Conservation (phyloP, 2,329 filamentous ascomycete genomes). For the Diaporthe velutina region DNA sequence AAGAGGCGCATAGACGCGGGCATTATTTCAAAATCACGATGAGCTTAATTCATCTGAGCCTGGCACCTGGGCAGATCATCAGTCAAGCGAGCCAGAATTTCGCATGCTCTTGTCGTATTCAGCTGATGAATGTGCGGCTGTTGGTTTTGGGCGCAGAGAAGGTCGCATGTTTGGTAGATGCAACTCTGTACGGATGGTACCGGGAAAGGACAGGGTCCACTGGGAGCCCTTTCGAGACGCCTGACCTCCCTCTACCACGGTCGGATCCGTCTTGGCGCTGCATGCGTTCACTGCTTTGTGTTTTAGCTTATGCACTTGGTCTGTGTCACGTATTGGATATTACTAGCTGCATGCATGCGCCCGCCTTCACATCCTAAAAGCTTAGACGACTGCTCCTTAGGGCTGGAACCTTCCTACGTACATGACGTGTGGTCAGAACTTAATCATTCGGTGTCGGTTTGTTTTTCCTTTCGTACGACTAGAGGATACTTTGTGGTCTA, state of each 20-base stretch:
- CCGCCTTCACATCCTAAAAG: slow-evolving; percentile 16
- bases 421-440: slow-evolving; percentile 8
- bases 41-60: neutral
- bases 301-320: slow-evolving; percentile 23
- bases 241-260: slow-evolving; percentile 19
- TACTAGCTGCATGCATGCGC: slow-evolving; percentile 9
- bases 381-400: slow-evolving; percentile 15
- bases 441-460: neutral
- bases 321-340: slow-evolving; percentile 25
- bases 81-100: slow-evolving; percentile 18
- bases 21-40: neutral
- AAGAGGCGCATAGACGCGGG: neutral
- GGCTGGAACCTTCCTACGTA: slow-evolving; percentile 8
- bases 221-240: slow-evolving; percentile 8
- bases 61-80: too few species aligned
- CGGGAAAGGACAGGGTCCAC: slow-evolving; percentile 10
- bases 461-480: neutral
- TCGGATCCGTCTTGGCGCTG: slow-evolving; percentile 29
- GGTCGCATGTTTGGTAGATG: slow-evolving; percentile 10
- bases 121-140: neutral
- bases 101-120: neutral
- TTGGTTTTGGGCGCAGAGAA: neutral
- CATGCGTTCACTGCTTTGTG: slow-evolving; percentile 16
- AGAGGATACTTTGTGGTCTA: neutral
- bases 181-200: neutral